Evolutionary conservation across 2,329 filamentous ascomycete species (phyloP).

Genomic region (Ophiognomonia clavigignenti-juglandacearum): DNA sequence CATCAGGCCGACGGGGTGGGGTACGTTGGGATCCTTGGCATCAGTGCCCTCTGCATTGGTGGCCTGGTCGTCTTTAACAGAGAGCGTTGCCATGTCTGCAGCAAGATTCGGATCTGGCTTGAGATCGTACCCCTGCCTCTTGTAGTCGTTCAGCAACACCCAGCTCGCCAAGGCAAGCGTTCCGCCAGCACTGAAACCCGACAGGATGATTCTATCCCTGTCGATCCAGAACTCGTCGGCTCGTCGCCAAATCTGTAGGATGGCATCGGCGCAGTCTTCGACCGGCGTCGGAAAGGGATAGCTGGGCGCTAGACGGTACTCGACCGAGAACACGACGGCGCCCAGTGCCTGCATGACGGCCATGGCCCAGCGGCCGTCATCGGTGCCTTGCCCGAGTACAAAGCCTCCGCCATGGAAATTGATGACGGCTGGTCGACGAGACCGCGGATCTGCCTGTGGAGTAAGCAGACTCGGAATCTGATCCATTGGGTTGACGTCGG

Average conservation of each 20-base stretch:
- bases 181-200: slow-evolving; percentile 61
- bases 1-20: slow-evolving; percentile 46
- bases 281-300: slow-evolving; percentile 60
- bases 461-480: slow-evolving; percentile 9
- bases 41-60: slow-evolving; percentile 9
- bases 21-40: slow-evolving; percentile 27
- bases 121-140: slow-evolving; percentile 25
- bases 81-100: neutral
- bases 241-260: slow-evolving; percentile 55
- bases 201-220: slow-evolving; percentile 49
- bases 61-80: slow-evolving; percentile 31
- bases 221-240: slow-evolving; percentile 55
- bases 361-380: slow-evolving; percentile 58
- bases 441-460: slow-evolving; percentile 15
- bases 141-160: slow-evolving; percentile 26
- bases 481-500: slow-evolving; percentile 11
- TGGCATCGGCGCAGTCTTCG: slow-evolving; percentile 60
- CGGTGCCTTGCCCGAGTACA: slow-evolving; percentile 56
- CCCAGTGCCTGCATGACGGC: slow-evolving; percentile 46
- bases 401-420: slow-evolving; percentile 68
- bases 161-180: slow-evolving; percentile 46
- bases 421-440: slow-evolving; percentile 49
- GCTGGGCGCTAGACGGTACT: slow-evolving; percentile 64
- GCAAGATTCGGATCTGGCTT: slow-evolving; percentile 37
- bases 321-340: slow-evolving; percentile 58